Evolutionary conservation across 192 early-diverging fungal species (phyloP), one percentile per base, ranked within the genome.

Genomic region (Haplosporangium gracile): DNA sequence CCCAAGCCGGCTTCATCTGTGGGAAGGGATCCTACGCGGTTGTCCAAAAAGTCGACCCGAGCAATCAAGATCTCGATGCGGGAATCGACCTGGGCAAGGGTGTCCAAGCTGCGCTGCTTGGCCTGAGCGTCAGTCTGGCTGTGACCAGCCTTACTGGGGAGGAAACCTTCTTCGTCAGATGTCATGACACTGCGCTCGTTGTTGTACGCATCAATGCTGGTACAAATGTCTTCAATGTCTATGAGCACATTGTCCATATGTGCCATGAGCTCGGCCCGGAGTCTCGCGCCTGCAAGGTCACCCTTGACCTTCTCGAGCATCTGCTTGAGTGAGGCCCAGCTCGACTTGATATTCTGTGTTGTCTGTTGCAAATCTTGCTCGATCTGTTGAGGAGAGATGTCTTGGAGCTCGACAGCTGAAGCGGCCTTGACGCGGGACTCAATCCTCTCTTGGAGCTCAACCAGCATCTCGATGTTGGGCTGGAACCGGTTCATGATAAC

Each of bases 321-420:
- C 68, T 91, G 88, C 70, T 91, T 91, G 36, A 90, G 82, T 10
- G 89, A 90, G n/a, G 88, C 83, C 92, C 92, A 93, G 70, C 91
- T 91, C 29, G 88, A 84, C 72, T 91, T 87, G 34, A 93, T 80
- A 65, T 87, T 90, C 16, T 85, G 89, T 16, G 89, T 80, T 11
- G 86, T 74, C 34, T 83, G 81, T 11, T 87, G 77, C 22, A 91
- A 65, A 36, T 78, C 39, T 63, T 78, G 80, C 16, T 87, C 76
- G n/a, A 76, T 80, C 69, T 81, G 80, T 8, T 68, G 74, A 5
- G 75, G 49, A 4, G 76, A 47, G 29, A 70, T 70, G 11, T 74
- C 84, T 36, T 71, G 74, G 20, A 65, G 76, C 9, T 74, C 85
- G 20, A 65, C 63, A 26, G 55, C 16, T 2, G 76, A 51, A 1